Evolutionary conservation across 805 yeast genomes (phyloP).

Genomic region (Saturnispora mendoncae): DNA sequence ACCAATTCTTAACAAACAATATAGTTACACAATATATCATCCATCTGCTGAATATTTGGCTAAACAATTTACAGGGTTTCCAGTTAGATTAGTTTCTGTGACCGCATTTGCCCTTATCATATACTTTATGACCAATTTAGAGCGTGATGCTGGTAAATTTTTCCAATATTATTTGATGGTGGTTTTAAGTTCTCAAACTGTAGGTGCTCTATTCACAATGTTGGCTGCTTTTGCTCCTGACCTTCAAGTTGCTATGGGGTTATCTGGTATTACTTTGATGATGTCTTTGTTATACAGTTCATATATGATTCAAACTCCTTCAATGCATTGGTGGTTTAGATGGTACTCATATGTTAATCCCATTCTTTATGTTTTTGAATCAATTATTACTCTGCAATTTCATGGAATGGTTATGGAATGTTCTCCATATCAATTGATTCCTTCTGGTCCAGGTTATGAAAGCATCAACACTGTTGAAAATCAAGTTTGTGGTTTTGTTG

Average conservation of each 20-base stretch:
- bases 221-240: slow-evolving; percentile 42
- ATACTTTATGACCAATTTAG: slow-evolving; percentile 47
- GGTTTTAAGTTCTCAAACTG: slow-evolving; percentile 29
- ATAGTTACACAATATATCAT: slow-evolving; percentile 53
- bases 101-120: slow-evolving; percentile 35
- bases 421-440: slow-evolving; percentile 34
- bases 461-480: slow-evolving; percentile 28
- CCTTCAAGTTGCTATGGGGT: slow-evolving; percentile 47
- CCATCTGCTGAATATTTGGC: slow-evolving; percentile 61
- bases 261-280: slow-evolving; percentile 49
- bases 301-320: slow-evolving; percentile 48
- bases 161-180: slow-evolving; percentile 23
- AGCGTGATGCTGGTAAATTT: slow-evolving; percentile 45
- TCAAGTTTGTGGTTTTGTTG: slow-evolving; percentile 44
- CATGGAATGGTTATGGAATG: slow-evolving; percentile 46
- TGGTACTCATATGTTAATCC: slow-evolving; percentile 47
- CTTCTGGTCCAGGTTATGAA: slow-evolving; percentile 47
- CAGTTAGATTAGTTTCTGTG: slow-evolving; percentile 44
- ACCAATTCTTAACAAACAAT: slow-evolving; percentile 56
- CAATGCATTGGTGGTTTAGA: slow-evolving; percentile 55
- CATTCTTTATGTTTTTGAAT: slow-evolving; percentile 40
- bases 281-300: slow-evolving; percentile 54
- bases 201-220: slow-evolving; percentile 44
- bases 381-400: slow-evolving; percentile 51
- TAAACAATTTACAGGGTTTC: slow-evolving; percentile 46